phyloP scores from a whole-genome alignment of 495 filamentous ascomycete species.

The Staphylotrichum longicolle region DNA sequence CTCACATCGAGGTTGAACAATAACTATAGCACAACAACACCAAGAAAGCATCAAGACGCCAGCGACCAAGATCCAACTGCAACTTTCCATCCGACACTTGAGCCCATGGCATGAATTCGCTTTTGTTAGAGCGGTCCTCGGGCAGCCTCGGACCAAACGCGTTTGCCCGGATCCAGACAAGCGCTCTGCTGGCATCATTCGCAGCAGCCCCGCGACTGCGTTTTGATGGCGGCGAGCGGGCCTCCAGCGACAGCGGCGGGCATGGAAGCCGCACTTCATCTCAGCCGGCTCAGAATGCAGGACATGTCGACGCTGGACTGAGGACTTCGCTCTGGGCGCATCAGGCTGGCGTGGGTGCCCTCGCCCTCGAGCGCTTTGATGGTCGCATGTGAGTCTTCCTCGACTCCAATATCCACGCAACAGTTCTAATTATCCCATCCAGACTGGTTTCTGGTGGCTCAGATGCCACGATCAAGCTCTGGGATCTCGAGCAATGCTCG shows the following conservation, averaged over 20 bases:
- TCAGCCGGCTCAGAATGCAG: too few relatives aligned
- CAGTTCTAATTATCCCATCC: not conserved
- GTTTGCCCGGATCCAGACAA: constrained; percentile 62
- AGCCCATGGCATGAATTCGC: constrained; percentile 67
- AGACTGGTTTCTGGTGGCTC: constrained; percentile 82
- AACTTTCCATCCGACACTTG: not conserved
- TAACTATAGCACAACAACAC: too few relatives aligned
- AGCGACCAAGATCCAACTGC: too few relatives aligned
- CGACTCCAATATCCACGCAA: not conserved
- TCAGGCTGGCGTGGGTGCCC: constrained; percentile 68
- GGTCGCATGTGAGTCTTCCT: constrained; percentile 62
- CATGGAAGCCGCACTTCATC: too few relatives aligned
- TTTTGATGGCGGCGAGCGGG: constrained; percentile 60
- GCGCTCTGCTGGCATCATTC: constrained; percentile 54
- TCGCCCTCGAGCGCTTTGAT: constrained; percentile 74
- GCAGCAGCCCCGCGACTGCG: constrained; percentile 60
- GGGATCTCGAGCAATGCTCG: constrained; percentile 67
- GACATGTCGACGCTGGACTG: not conserved
- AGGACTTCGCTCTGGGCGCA: constrained; percentile 55
- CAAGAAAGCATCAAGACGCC: too few relatives aligned
- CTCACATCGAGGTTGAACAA: too few relatives aligned
- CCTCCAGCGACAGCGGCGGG: constrained; percentile 17
- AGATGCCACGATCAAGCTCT: constrained; percentile 73
- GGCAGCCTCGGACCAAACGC: constrained; percentile 60
- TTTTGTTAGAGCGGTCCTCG: constrained; percentile 67